phyloP scores from a whole-genome alignment of 495 filamentous ascomycete species.

The Penicillium manginii region DNA sequence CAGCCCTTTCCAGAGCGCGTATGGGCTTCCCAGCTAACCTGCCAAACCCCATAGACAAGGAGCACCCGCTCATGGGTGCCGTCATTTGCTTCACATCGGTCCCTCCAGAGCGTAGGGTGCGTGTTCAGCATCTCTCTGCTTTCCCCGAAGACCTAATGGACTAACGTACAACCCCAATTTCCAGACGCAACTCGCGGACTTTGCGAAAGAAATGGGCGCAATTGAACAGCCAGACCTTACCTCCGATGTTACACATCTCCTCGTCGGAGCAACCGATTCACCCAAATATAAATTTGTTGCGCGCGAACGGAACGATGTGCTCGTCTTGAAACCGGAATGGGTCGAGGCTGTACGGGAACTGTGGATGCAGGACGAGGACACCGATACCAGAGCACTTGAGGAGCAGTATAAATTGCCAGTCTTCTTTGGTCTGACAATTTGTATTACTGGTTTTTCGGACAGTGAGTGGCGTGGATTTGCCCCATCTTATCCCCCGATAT shows the following conservation, averaged over 20 bases:
- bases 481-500: not conserved
- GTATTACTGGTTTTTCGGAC: constrained; percentile 89
- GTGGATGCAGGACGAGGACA: constrained; percentile 83
- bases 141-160: constrained; percentile 1
- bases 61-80: constrained; percentile 74
- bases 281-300: constrained; percentile 96
- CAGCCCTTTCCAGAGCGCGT: not conserved
- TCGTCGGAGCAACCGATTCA: constrained; percentile 85
- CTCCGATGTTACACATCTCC: constrained; percentile 90
- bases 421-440: constrained; percentile 71
- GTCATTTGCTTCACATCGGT: constrained; percentile 93
- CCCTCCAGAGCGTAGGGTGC: constrained; percentile 76
- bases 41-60: constrained; percentile 44
- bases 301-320: constrained; percentile 81
- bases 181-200: constrained; percentile 69
- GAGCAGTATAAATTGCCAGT: constrained; percentile 60
- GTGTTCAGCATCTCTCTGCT: constrained; percentile 26
- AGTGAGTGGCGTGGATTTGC: constrained; percentile 50
- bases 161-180: constrained; percentile 11
- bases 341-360: constrained; percentile 77
- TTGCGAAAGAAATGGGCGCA: constrained; percentile 83
- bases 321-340: constrained; percentile 78
- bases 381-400: constrained; percentile 72
- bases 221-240: constrained; percentile 88
- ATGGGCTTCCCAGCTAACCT: constrained; percentile 11